Conservation (phyloP, 2,329 filamentous ascomycete genomes). For the Nothomitra cinnamomea region DNA sequence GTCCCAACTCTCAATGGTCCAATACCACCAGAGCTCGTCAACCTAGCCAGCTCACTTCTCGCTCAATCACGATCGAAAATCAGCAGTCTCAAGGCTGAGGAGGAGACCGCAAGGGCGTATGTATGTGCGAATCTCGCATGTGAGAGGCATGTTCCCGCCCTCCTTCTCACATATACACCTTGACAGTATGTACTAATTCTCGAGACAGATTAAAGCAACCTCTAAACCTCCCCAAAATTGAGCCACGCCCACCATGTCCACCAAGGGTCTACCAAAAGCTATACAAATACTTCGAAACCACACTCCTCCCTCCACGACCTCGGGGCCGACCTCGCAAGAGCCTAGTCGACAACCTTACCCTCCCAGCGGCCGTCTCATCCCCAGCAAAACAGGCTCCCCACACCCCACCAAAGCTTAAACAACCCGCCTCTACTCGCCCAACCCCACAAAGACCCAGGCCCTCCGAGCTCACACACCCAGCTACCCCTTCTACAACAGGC, state of each 20-base stretch:
- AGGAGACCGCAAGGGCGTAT: constrained; percentile 73
- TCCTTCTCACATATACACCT: neutral
- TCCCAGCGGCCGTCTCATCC: neutral
- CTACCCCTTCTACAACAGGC: neutral
- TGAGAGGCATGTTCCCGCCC: constrained; percentile 42
- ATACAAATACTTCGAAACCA: constrained; percentile 58
- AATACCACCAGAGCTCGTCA: constrained; percentile 51
- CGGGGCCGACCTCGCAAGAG: constrained; percentile 15
- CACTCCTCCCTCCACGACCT: constrained; percentile 12
- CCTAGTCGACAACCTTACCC: neutral
- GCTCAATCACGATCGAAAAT: constrained; percentile 67
- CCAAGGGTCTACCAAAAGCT: constrained; percentile 72
- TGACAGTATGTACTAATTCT: neutral
- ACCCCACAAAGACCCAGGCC: neutral
- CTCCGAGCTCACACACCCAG: neutral
- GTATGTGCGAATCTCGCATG: constrained; percentile 82
- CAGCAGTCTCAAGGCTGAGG: constrained; percentile 62
- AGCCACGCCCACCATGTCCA: constrained; percentile 58
- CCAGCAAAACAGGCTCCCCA: neutral
- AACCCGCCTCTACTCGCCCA: neutral
- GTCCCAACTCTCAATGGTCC: constrained; percentile 54
- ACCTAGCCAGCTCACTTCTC: constrained; percentile 55
- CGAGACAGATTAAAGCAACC: constrained; percentile 50
- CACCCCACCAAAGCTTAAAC: constrained; percentile 2
- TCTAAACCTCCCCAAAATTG: constrained; percentile 61